Conservation (phyloP, 75 land plant genomes). For the Chamaecyparis obtusa region DNA sequence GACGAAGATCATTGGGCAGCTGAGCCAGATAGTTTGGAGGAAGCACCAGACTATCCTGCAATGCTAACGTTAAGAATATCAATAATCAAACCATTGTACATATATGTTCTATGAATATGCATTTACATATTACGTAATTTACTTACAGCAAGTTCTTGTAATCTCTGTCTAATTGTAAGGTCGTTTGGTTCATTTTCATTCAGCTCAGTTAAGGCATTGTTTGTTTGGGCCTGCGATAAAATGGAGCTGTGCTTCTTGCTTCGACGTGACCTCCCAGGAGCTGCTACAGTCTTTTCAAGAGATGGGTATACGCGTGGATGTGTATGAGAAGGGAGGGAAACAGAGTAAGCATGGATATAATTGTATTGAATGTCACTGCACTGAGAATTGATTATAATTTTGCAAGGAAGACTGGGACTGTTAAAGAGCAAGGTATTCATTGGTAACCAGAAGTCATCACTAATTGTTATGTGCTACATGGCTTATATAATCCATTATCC, state of each 20-base stretch:
- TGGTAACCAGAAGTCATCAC: not conserved
- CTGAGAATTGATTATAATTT: not conserved
- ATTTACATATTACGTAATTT: not conserved
- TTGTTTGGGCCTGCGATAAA: not conserved
- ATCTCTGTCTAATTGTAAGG: constrained; percentile 1
- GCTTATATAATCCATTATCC: not conserved
- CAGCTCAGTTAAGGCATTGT: constrained; percentile 1
- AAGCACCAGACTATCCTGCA: constrained; percentile 68
- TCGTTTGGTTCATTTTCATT: not conserved
- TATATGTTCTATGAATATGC: not conserved
- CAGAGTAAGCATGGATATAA: not conserved
- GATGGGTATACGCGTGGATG: not conserved
- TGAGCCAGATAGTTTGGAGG: constrained; percentile 58
- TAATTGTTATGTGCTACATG: not conserved
- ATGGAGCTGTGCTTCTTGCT: not conserved
- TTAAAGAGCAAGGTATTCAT: not conserved
- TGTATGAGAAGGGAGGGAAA: not conserved
- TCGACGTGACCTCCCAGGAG: not conserved
- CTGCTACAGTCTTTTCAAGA: not conserved
- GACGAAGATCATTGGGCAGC: constrained; percentile 68
- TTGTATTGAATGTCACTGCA: not conserved
- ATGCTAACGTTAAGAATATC: not conserved
- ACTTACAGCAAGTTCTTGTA: constrained; percentile 10
- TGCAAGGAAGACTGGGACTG: not conserved
- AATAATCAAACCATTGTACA: not conserved